Evolutionary conservation across 2,329 filamentous ascomycete species (phyloP).

Genomic region (Fusarium sp.): DNA sequence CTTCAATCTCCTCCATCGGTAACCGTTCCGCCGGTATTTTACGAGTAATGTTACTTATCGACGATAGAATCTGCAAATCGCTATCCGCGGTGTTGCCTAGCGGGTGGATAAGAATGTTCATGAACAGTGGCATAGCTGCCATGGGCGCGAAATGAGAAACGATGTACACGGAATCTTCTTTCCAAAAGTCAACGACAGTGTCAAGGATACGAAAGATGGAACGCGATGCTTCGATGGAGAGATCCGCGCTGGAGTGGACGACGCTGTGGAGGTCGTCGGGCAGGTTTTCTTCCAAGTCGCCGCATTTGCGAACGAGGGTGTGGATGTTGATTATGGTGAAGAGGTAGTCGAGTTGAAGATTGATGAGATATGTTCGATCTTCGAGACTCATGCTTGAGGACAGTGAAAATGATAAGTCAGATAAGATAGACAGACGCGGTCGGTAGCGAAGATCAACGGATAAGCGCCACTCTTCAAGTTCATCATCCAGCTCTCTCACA

Average conservation of each 20-base stretch:
- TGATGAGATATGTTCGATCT: constrained; percentile 28
- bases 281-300: constrained; percentile 30
- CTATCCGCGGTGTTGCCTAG: constrained; percentile 29
- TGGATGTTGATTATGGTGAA: constrained; percentile 39
- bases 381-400: constrained; percentile 10
- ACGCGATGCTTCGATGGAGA: constrained; percentile 34
- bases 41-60: constrained; percentile 34
- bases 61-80: constrained; percentile 32
- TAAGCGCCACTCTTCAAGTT: constrained; percentile 51
- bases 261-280: constrained; percentile 36
- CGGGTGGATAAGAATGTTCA: constrained; percentile 38
- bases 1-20: constrained; percentile 36
- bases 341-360: constrained; percentile 33
- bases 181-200: constrained; percentile 31
- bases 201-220: constrained; percentile 35
- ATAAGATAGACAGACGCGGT: constrained; percentile 26
- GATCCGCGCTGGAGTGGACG: constrained; percentile 30
- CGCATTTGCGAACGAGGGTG: constrained; percentile 33
- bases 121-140: constrained; percentile 36
- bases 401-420: constrained; percentile 11
- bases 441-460: constrained; percentile 36
- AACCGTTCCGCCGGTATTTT: constrained; percentile 30
- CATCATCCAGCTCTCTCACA: constrained; percentile 48
- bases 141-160: constrained; percentile 34
- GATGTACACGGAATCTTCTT: constrained; percentile 34